phyloP scores from a whole-genome alignment of 2,329 filamentous ascomycete species.

The Pezicula carpinea region DNA sequence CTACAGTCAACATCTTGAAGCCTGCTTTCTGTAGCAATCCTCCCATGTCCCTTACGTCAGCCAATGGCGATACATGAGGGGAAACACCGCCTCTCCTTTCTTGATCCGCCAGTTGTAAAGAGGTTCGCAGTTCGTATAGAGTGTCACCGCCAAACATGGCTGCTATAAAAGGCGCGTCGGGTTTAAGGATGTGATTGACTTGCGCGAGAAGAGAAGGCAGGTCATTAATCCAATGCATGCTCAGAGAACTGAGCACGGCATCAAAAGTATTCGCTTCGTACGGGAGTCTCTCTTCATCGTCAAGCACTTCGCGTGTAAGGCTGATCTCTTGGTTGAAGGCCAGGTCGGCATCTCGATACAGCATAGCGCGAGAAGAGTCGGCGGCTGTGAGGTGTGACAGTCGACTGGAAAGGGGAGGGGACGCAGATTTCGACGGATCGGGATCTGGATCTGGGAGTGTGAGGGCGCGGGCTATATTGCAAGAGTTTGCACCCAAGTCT shows the following conservation, averaged over 20 bases:
- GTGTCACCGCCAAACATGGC: slow-evolving; percentile 97
- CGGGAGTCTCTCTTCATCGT: slow-evolving; percentile 69
- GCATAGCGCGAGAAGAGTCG: slow-evolving; percentile 72
- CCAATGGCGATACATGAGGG: slow-evolving; percentile 84
- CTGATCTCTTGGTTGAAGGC: slow-evolving; percentile 71
- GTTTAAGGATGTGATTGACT: slow-evolving; percentile 82
- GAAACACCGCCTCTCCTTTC: slow-evolving; percentile 89
- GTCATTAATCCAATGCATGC: slow-evolving; percentile 97
- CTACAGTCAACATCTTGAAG: slow-evolving; percentile 94
- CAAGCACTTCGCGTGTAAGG: slow-evolving; percentile 71
- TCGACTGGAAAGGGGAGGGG: slow-evolving; percentile 63
- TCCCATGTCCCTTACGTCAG: slow-evolving; percentile 87
- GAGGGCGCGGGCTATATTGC: slow-evolving; percentile 84
- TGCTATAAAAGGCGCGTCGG: slow-evolving; percentile 85
- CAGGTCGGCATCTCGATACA: slow-evolving; percentile 73
- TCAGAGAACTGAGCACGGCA: slow-evolving; percentile 82
- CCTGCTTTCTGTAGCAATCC: slow-evolving; percentile 81
- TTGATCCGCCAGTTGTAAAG: slow-evolving; percentile 85
- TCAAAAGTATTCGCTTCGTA: slow-evolving; percentile 78
- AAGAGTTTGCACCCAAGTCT: slow-evolving; percentile 92
- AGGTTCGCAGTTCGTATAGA: slow-evolving; percentile 87
- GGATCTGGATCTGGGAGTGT: slow-evolving; percentile 65
- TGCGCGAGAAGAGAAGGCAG: slow-evolving; percentile 79
- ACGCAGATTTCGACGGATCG: slow-evolving; percentile 44
- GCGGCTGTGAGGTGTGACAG: slow-evolving; percentile 73